Evolutionary conservation across 2,329 filamentous ascomycete genomes (phyloP).

Genomic region (Shiraia sp.): DNA sequence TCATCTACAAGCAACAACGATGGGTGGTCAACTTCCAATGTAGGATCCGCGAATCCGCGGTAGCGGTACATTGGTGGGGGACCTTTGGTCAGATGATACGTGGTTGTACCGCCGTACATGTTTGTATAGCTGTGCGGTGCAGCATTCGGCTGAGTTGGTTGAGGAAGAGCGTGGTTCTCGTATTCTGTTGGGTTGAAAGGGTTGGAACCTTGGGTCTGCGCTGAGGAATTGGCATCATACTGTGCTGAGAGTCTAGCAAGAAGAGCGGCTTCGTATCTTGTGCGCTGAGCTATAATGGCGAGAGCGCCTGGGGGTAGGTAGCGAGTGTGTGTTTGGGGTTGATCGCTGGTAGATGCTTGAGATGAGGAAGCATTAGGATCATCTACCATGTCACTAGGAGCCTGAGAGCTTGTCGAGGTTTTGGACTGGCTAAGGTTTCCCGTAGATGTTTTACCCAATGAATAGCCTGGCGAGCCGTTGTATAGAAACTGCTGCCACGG

Average conservation of each 20-base stretch:
- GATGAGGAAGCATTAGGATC: neutral
- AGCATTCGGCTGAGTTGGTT: neutral
- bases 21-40: slow-evolving; percentile 3
- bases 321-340: no score
- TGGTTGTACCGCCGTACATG: neutral
- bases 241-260: no score
- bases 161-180: neutral
- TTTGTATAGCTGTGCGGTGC: neutral
- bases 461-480: slow-evolving; percentile 21
- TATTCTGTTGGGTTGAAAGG: neutral
- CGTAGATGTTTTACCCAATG: neutral
- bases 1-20: slow-evolving; percentile 20
- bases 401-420: neutral
- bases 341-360: neutral
- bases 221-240: neutral
- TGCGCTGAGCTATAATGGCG: no score
- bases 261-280: no score
- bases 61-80: slow-evolving; percentile 15
- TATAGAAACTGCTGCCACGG: slow-evolving; percentile 35
- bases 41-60: slow-evolving; percentile 12
- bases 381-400: neutral
- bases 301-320: no score
- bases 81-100: slow-evolving; percentile 17
- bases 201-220: neutral
- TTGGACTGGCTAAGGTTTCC: neutral